Conservation (phyloP, 2,329 filamentous ascomycete genomes). For the Hawksworthiomyces lignivorus region DNA sequence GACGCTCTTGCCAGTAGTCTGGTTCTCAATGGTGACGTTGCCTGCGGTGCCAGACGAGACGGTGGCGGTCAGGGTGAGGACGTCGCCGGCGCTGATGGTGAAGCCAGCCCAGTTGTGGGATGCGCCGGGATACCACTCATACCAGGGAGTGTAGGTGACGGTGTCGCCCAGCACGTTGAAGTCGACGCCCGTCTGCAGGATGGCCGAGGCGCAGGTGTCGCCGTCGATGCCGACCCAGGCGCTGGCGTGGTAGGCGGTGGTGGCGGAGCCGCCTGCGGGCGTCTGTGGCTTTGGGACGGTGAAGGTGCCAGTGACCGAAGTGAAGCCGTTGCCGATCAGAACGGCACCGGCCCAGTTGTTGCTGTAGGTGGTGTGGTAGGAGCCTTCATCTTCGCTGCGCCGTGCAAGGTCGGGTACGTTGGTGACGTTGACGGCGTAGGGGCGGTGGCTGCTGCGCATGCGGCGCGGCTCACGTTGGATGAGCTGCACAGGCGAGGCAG, state of each 20-base stretch:
- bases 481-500: no score
- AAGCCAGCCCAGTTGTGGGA: slow-evolving; percentile 21
- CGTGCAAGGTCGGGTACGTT: no score
- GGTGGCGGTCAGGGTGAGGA: slow-evolving; percentile 21
- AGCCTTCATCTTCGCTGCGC: no score
- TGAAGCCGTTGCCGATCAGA: slow-evolving; percentile 10
- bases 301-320: slow-evolving; percentile 19
- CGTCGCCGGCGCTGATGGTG: slow-evolving; percentile 21
- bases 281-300: slow-evolving; percentile 19
- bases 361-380: slow-evolving; percentile 27
- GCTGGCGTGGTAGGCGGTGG: slow-evolving; percentile 19
- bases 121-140: slow-evolving; percentile 25
- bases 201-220: slow-evolving; percentile 19
- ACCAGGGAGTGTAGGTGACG: slow-evolving; percentile 20
- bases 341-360: slow-evolving; percentile 31
- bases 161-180: slow-evolving; percentile 10
- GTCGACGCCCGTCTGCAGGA: slow-evolving; percentile 24
- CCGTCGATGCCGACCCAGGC: slow-evolving; percentile 27
- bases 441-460: no score
- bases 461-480: no score
- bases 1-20: slow-evolving; percentile 37
- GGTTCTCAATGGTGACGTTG: slow-evolving; percentile 17
- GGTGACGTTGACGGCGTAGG: no score
- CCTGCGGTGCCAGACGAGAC: slow-evolving; percentile 27
- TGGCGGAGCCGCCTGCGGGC: slow-evolving; percentile 10